Base-by-base conservation (phyloP, 805 yeast species). In the Kodamaea kaohsiungensis region DNA sequence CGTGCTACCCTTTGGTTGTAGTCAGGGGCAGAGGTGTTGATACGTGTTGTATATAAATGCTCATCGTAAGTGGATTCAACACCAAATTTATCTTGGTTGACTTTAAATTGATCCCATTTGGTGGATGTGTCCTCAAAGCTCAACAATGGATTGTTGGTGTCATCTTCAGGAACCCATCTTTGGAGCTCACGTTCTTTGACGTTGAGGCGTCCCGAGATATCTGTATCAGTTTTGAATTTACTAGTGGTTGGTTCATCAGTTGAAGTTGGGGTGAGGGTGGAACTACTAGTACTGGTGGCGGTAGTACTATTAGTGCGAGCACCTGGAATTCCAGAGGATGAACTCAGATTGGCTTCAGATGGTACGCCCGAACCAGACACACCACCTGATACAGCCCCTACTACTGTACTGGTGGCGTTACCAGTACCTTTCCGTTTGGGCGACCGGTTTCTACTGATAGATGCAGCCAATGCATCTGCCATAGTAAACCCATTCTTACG, bases 71-170 rank as follows among this genome's bases (percentile, higher is more conserved):
- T 81, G 0, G 97, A 86, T 59, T 83, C 86, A 48, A 95, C 87
- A 39, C 98, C 98, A 69, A 95, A 95, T 71, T 89, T 87, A 54
- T 84, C 81, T 67, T 89, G 88, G 70, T 95, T 95, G n/a, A 84
- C 93, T 52, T 89, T 88, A 71, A 95, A 95, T 74, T 95, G 99
- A 72, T 95, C 97, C 98, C 98, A 95, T 8, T 67, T 65, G 13
- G 70, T 72, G 18, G 58, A 57, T 7, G 62, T 61, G 38, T 77
- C 81, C 13, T 78, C 82, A 25, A 82, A 67, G 0, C 68, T 46
- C 42, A 72, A 55, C 2, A 58, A 59, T 12, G 67, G 63, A 12
- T 75, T 78, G 50, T 77, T 80, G 25, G 78, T 66, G 16, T 65
- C 63, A 17, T 56, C 58, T 51, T 88, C 96, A 3, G 96, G 96